Evolutionary conservation across 148 eudicot species (phyloP).

Genomic region (Chenopodium berlandieri): DNA sequence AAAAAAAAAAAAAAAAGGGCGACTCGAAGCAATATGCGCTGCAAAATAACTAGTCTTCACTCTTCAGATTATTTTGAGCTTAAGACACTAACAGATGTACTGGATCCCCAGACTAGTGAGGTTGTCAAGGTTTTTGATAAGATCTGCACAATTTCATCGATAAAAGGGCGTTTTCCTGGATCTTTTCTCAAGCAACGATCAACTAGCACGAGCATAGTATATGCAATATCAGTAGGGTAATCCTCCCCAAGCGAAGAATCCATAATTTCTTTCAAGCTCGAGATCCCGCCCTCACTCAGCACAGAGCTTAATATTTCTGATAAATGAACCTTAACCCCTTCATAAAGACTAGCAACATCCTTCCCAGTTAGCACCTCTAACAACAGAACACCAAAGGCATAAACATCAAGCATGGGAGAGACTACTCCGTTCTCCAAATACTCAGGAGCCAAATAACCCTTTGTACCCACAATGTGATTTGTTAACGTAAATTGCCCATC

Average conservation of each 20-base stretch:
- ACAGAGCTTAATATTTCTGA: conserved; percentile 43
- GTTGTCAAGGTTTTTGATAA: conserved; percentile 43
- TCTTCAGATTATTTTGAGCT: background rate
- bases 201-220: conserved; percentile 42
- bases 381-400: conserved; percentile 68
- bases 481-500: conserved; percentile 40
- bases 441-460: conserved; percentile 75
- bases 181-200: conserved; percentile 59
- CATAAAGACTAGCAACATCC: conserved; percentile 39
- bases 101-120: conserved; percentile 31
- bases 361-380: conserved; percentile 66
- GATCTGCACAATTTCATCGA: conserved; percentile 46
- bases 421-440: conserved; percentile 53
- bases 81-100: conserved; percentile 16
- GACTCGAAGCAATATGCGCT: background rate
- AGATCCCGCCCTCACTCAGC: conserved; percentile 23
- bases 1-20: no score
- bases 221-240: conserved; percentile 45
- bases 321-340: conserved; percentile 40
- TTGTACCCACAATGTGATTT: conserved; percentile 42
- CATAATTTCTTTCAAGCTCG: conserved; percentile 30
- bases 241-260: conserved; percentile 56
- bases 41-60: background rate
- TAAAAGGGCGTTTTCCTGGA: conserved; percentile 47
- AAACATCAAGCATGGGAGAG: conserved; percentile 68